A percentile compares a stretch with the other conserved stretches of the same genome.
These are phyloP conservation scores for Dioszegia aurantiaca DNA, from an alignment of 768 basidiomycete species.

Conservation along the genomic window DNA sequence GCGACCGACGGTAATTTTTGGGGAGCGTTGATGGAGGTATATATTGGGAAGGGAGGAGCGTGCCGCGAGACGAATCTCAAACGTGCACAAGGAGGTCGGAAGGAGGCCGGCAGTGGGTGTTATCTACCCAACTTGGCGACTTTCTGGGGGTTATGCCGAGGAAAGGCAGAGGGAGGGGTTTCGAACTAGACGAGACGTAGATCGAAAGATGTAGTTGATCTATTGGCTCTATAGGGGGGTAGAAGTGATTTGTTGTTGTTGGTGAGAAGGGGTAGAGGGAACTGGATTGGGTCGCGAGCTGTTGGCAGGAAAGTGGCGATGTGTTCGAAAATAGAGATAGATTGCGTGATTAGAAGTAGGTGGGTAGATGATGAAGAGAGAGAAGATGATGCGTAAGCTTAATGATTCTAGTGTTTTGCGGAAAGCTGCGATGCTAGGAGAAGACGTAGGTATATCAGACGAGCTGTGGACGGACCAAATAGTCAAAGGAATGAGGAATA, in stretches of 20 bases:
- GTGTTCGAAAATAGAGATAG: slow-evolving; percentile 1
- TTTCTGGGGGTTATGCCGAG: slow-evolving; percentile 6
- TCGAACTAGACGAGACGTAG: background rate
- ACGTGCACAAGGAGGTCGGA: slow-evolving; percentile 51
- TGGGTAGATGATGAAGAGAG: background rate
- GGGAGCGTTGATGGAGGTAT: no score
- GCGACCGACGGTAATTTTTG: background rate
- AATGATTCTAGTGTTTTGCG: background rate
- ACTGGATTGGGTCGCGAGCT: slow-evolving; percentile 54
- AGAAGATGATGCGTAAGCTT: slow-evolving; percentile 8
- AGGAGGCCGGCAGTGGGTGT: slow-evolving; percentile 15
- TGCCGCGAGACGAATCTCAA: slow-evolving; percentile 52
- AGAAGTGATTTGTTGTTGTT: no score
- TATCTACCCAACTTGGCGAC: slow-evolving; percentile 33
- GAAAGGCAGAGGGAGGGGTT: slow-evolving; percentile 5
- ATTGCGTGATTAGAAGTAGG: background rate
- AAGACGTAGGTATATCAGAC: no score
- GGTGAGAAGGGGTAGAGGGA: slow-evolving; percentile 24
- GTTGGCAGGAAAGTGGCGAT: slow-evolving; percentile 12
- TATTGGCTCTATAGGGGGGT: no score
- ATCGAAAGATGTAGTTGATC: background rate
- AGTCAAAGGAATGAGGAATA: background rate
- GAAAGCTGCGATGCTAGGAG: background rate
- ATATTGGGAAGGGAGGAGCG: slow-evolving; percentile 13
- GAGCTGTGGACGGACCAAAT: background rate